Percentiles rank a stretch among this genome's conserved stretches.
Evolutionary conservation across 768 basidiomycete genomes (phyloP).

Genomic region (Tephrocybe rancida): DNA sequence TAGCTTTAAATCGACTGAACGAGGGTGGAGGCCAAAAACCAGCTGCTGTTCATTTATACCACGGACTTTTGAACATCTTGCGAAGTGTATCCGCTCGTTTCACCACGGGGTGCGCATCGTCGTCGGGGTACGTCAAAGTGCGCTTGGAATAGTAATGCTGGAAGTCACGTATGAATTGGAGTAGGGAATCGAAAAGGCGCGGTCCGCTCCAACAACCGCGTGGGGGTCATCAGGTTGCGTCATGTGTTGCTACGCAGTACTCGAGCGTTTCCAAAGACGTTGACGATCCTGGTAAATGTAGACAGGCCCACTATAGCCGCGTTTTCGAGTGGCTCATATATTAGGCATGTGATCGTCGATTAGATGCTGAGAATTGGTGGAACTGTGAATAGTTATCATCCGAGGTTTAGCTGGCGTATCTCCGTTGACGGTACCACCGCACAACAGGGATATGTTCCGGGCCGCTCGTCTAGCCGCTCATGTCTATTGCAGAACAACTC

Average conservation of each 20-base stretch:
- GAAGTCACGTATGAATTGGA: not conserved
- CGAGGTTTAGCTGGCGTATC: not conserved
- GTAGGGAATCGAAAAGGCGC: not conserved
- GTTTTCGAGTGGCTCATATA: not conserved
- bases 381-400: not conserved
- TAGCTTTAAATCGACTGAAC: not conserved
- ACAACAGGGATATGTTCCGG: not conserved
- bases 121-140: not conserved
- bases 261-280: not conserved
- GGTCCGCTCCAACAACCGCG: constrained; percentile 9
- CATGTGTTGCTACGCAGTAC: constrained; percentile 9
- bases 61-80: not conserved
- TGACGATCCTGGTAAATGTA: not conserved
- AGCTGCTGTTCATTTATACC: constrained; percentile 8
- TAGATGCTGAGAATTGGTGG: not conserved
- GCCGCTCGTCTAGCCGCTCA: not conserved
- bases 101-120: not conserved
- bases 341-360: constrained; percentile 6
- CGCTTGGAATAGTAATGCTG: not conserved
- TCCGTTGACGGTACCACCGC: not conserved
- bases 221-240: constrained; percentile 12
- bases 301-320: not conserved
- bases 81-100: constrained; percentile 17
- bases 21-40: not conserved
- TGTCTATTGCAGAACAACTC: too few relatives aligned